Conservation (phyloP, 768 basidiomycete genomes). For the Crepidotus variabilis region DNA sequence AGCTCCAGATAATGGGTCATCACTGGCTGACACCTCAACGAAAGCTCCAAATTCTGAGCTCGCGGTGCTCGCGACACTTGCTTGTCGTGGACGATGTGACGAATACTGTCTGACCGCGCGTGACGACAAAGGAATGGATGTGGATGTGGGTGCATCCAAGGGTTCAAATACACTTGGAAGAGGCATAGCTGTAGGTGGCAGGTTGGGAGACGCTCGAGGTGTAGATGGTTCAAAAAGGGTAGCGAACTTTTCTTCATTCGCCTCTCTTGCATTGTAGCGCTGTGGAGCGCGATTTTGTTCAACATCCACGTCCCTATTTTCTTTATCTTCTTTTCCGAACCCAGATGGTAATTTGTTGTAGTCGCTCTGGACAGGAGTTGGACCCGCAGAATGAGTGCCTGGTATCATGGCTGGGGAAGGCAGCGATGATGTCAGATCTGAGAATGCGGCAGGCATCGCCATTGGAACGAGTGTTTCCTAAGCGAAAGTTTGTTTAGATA, state of each 20-base stretch:
- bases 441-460: background rate
- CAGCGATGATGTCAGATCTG: background rate
- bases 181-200: background rate
- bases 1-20: constrained; percentile 43
- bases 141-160: background rate
- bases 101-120: background rate
- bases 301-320: background rate
- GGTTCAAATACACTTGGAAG: background rate
- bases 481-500: too few species aligned
- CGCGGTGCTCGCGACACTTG: constrained; percentile 3
- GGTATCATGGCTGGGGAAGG: background rate
- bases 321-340: background rate
- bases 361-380: background rate
- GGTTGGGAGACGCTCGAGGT: constrained; percentile 29
- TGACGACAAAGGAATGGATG: background rate
- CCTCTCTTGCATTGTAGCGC: constrained; percentile 6
- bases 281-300: constrained; percentile 3
- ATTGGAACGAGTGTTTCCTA: background rate
- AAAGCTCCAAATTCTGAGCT: constrained; percentile 62
- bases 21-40: constrained; percentile 48
- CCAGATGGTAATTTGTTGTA: background rate
- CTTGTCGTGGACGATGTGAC: background rate
- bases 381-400: background rate
- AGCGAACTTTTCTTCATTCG: constrained; percentile 26
- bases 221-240: constrained; percentile 38